phyloP scores from a whole-genome alignment of 768 basidiomycete genomes.

The Asterophora lycoperdoides region DNA sequence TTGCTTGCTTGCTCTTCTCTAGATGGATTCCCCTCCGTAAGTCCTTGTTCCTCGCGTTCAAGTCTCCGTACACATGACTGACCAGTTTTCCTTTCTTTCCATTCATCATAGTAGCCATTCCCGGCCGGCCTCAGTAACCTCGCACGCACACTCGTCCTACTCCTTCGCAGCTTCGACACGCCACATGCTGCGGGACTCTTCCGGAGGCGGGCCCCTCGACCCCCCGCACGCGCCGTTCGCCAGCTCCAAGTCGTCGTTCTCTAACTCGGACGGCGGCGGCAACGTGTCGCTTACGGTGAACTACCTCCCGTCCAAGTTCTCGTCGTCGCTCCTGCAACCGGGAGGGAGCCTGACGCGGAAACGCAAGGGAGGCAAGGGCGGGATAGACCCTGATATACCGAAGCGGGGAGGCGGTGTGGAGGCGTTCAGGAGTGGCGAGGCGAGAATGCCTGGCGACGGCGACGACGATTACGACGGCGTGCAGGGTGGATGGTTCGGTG shows the following conservation, averaged over 20 bases:
- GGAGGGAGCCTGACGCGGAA: constrained; percentile 23
- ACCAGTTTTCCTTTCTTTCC: too few species aligned
- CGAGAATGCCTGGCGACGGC: constrained; percentile 36
- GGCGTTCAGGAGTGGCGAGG: constrained; percentile 42
- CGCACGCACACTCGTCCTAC: constrained; percentile 36
- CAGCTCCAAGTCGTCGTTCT: neutral
- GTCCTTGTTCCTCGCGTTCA: constrained; percentile 1
- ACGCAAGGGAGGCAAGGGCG: constrained; percentile 20
- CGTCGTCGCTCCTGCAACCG: constrained; percentile 35
- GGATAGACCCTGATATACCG: constrained; percentile 34
- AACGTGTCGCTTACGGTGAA: constrained; percentile 38
- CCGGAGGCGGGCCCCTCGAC: constrained; percentile 34
- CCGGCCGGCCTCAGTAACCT: constrained; percentile 35
- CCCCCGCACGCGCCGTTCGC: constrained; percentile 40
- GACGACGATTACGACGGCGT: constrained; percentile 45
- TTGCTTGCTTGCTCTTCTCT: neutral
- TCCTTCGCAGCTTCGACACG: constrained; percentile 45
- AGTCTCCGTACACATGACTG: too few species aligned
- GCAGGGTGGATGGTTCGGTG: constrained; percentile 14
- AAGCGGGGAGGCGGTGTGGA: constrained; percentile 62
- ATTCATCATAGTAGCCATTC: constrained; percentile 18
- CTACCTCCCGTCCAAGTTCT: constrained; percentile 67
- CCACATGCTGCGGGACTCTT: constrained; percentile 38
- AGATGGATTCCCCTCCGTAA: constrained; percentile 18
- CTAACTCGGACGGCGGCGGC: constrained; percentile 11